Evolutionary conservation across 768 basidiomycete genomes (phyloP).

Genomic region (Suillus variegatus): DNA sequence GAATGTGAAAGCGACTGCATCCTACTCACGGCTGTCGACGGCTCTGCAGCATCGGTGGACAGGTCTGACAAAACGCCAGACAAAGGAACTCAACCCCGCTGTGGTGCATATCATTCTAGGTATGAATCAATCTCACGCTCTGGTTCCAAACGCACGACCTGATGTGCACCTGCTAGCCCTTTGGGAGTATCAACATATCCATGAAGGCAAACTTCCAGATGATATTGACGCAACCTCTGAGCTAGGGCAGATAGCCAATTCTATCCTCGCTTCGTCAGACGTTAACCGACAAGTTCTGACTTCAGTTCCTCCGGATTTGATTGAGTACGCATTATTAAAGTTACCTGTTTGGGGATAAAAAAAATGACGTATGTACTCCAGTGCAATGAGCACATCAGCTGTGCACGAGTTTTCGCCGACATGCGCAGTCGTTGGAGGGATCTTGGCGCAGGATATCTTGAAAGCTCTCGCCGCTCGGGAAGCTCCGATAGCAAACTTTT

Average conservation of each 20-base stretch:
- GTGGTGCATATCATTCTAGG: conserved; percentile 73
- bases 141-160: not conserved
- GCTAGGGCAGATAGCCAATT: conserved; percentile 64
- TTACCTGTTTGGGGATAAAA: not conserved
- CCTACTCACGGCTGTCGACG: conserved; percentile 62
- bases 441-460: conserved; percentile 93
- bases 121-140: conserved; percentile 29
- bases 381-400: conserved; percentile 70
- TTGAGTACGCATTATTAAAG: conserved; percentile 52
- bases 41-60: conserved; percentile 74
- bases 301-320: conserved; percentile 54
- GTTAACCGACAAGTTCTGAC: conserved; percentile 71
- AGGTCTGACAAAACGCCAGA: conserved; percentile 68
- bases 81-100: conserved; percentile 81
- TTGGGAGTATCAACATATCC: conserved; percentile 77
- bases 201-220: conserved; percentile 59
- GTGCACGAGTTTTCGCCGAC: conserved; percentile 88
- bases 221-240: conserved; percentile 48
- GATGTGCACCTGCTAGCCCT: conserved; percentile 49
- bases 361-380: conserved; percentile 32
- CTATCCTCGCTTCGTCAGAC: conserved; percentile 57
- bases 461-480: conserved; percentile 90
- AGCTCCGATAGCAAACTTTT: conserved; percentile 90
- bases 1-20: conserved; percentile 56
- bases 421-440: conserved; percentile 92